Evolutionary conservation across 768 basidiomycete genomes (phyloP).

Genomic region (Lactarius pseudohatsudake): DNA sequence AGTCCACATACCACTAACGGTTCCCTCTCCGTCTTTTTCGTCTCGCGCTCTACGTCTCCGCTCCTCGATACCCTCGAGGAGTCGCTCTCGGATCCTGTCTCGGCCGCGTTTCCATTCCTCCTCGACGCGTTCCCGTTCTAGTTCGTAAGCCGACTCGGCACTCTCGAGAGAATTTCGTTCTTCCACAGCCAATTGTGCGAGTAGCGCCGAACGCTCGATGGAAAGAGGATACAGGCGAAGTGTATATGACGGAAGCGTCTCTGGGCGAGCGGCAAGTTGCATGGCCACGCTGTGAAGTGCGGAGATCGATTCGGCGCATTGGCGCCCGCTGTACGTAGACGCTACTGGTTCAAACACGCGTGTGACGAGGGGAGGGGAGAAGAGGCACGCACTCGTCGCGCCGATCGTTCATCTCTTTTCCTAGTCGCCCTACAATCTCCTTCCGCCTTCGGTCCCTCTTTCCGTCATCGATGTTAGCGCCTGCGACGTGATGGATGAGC

Average conservation of each 20-base stretch:
- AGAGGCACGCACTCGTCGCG: slow-evolving; percentile 63
- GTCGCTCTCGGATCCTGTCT: slow-evolving; percentile 70
- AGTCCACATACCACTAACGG: slow-evolving; percentile 54
- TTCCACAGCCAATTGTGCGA: slow-evolving; percentile 63
- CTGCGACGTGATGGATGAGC: slow-evolving; percentile 17
- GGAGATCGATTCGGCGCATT: slow-evolving; percentile 62
- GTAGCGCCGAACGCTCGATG: slow-evolving; percentile 72
- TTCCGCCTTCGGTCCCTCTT: slow-evolving; percentile 68
- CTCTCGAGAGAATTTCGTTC: slow-evolving; percentile 68
- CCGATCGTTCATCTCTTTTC: slow-evolving; percentile 72
- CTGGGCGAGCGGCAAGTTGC: slow-evolving; percentile 68
- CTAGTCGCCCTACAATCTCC: slow-evolving; percentile 66
- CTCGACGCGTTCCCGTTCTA: slow-evolving; percentile 77
- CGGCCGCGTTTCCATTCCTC: slow-evolving; percentile 79
- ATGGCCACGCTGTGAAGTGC: slow-evolving; percentile 57
- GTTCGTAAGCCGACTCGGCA: slow-evolving; percentile 69
- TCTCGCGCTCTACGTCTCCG: slow-evolving; percentile 74
- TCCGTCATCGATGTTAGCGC: slow-evolving; percentile 40
- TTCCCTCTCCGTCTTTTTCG: slow-evolving; percentile 89
- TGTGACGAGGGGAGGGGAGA: slow-evolving; percentile 15
- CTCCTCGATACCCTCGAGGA: slow-evolving; percentile 85
- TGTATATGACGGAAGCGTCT: slow-evolving; percentile 61
- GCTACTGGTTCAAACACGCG: slow-evolving; percentile 18
- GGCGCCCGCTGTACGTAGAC: slow-evolving; percentile 46
- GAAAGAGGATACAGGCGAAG: slow-evolving; percentile 72